Evolutionary conservation across 2,329 filamentous ascomycete genomes (phyloP).

Genomic region (Monilinia fructicola): DNA sequence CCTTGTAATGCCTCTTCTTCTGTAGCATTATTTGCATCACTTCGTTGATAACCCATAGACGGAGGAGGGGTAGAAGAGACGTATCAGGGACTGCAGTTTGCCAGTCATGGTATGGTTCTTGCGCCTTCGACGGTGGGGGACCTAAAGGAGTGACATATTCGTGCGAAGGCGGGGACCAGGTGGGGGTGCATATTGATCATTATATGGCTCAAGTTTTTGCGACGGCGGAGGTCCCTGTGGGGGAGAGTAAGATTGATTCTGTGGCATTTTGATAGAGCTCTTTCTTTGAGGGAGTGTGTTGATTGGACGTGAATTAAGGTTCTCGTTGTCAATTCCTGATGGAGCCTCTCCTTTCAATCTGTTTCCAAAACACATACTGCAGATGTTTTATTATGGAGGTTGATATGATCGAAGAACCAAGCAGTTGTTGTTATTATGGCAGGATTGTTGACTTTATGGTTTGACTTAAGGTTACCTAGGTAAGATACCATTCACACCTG

Average conservation of each 20-base stretch:
- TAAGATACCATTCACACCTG: too few species aligned
- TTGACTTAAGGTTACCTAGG: too few species aligned
- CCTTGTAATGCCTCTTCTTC: slow-evolving; percentile 63
- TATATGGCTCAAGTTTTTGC: slow-evolving; percentile 37
- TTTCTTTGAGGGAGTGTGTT: slow-evolving; percentile 27
- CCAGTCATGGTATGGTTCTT: slow-evolving; percentile 62
- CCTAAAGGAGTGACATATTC: slow-evolving; percentile 44
- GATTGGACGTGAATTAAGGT: slow-evolving; percentile 34
- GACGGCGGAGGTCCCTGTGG: slow-evolving; percentile 34
- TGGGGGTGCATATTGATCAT: slow-evolving; percentile 27
- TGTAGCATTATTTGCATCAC: slow-evolving; percentile 68
- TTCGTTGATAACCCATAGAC: slow-evolving; percentile 62
- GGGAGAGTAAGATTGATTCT: slow-evolving; percentile 38
- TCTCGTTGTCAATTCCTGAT: slow-evolving; percentile 21
- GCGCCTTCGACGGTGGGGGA: slow-evolving; percentile 40
- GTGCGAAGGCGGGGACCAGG: slow-evolving; percentile 41
- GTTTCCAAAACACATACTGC: slow-evolving; percentile 37
- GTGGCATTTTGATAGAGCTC: slow-evolving; percentile 34
- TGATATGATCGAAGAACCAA: not conserved
- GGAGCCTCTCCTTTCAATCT: slow-evolving; percentile 34
- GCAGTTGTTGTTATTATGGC: not conserved
- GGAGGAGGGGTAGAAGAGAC: slow-evolving; percentile 72
- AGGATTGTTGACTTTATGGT: not conserved
- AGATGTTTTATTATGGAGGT: not conserved
- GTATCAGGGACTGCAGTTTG: slow-evolving; percentile 69